Conservation (phyloP, 2,329 filamentous ascomycete genomes). For the Fusarium stilboides region DNA sequence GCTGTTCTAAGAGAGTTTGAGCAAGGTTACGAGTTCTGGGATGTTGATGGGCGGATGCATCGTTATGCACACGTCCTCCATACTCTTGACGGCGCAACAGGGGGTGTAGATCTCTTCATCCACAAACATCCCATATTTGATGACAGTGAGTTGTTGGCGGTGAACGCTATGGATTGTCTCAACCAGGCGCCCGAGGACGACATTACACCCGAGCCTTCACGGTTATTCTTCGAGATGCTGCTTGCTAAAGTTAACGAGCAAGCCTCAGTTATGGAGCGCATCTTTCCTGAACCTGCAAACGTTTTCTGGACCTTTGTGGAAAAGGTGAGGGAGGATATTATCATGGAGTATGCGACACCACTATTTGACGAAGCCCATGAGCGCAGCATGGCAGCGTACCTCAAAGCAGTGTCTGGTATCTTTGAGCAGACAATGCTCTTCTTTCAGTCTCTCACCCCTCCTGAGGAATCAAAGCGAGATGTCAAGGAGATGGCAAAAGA, state of each 20-base stretch:
- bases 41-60: constrained; percentile 90
- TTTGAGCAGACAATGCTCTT: constrained; percentile 90
- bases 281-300: constrained; percentile 80
- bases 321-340: constrained; percentile 85
- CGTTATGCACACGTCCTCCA: constrained; percentile 90
- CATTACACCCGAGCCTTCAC: constrained; percentile 84
- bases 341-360: constrained; percentile 87
- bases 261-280: constrained; percentile 81
- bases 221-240: constrained; percentile 83
- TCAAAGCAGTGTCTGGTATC: constrained; percentile 88
- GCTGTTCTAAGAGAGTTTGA: constrained; percentile 93
- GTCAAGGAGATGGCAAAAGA: constrained; percentile 76
- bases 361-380: constrained; percentile 91
- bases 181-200: constrained; percentile 75
- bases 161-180: constrained; percentile 84
- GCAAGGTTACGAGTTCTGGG: constrained; percentile 89
- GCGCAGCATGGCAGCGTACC: constrained; percentile 80
- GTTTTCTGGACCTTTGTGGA: constrained; percentile 86
- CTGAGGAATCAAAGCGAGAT: constrained; percentile 72
- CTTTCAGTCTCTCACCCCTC: constrained; percentile 77
- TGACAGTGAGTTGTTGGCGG: constrained; percentile 76
- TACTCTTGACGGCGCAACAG: constrained; percentile 83
- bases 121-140: constrained; percentile 89
- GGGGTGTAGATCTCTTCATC: constrained; percentile 87
- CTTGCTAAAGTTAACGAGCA: constrained; percentile 87